phyloP scores from a whole-genome alignment of 2,329 filamentous ascomycete species.

The Penicillium sp. region DNA sequence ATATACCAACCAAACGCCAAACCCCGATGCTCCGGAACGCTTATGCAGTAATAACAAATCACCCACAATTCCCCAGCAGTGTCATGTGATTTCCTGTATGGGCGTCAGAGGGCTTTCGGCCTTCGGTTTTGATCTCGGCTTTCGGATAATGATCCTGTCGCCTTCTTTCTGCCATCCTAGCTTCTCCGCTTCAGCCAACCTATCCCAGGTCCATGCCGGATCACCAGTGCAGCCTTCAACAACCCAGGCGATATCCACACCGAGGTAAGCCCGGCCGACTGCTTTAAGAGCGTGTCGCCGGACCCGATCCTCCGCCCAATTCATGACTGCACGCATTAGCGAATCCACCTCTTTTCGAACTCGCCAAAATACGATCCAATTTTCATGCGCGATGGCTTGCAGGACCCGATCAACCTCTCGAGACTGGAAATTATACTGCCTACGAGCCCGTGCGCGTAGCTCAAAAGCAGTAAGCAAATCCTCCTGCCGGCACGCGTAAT shows the following conservation, averaged over 20 bases:
- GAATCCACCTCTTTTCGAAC: conserved; percentile 76
- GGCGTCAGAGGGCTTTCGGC: conserved; percentile 27
- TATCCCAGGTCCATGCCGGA: conserved; percentile 67
- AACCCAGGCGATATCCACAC: conserved; percentile 72
- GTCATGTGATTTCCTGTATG: conserved; percentile 22
- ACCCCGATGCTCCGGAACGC: conserved; percentile 27
- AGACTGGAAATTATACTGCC: conserved; percentile 65
- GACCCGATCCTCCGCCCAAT: conserved; percentile 77
- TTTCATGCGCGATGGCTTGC: conserved; percentile 73
- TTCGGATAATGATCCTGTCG: conserved; percentile 76
- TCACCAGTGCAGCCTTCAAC: conserved; percentile 58
- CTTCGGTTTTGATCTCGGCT: conserved; percentile 45
- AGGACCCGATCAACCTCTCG: conserved; percentile 72
- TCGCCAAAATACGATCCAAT: conserved; percentile 80
- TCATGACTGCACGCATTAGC: conserved; percentile 77
- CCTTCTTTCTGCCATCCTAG: conserved; percentile 86
- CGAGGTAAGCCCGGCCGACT: conserved; percentile 80
- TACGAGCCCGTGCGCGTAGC: conserved; percentile 57
- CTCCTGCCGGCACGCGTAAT: conserved; percentile 82
- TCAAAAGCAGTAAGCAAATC: conserved; percentile 76
- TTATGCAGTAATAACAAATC: conserved; percentile 13
- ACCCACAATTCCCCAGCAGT: neutral
- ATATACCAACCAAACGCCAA: conserved; percentile 20
- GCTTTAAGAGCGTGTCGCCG: conserved; percentile 82
- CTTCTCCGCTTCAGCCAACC: conserved; percentile 68